These are phyloP conservation scores for Podaxis sp. DNA, from an alignment of 768 basidiomycete genomes.

Conservation along the genomic window DNA sequence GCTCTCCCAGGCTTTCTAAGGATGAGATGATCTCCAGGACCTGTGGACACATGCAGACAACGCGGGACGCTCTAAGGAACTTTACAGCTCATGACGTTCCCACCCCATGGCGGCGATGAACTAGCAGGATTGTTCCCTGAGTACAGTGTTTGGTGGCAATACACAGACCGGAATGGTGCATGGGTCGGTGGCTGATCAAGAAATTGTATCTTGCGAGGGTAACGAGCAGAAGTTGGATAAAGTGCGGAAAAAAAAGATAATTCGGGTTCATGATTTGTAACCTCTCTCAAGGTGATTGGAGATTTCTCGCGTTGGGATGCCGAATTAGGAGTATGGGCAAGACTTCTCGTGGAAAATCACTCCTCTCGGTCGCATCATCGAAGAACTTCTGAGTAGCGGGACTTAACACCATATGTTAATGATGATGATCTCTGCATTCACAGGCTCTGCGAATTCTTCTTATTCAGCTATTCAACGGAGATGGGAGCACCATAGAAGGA, in stretches of 20 bases:
- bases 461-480: not conserved
- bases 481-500: not conserved
- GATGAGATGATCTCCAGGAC: conserved; percentile 38
- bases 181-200: conserved; percentile 21
- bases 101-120: conserved; percentile 67
- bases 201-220: not conserved
- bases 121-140: conserved; percentile 51
- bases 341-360: not conserved
- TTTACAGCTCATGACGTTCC: conserved; percentile 52
- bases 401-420: not conserved
- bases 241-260: not conserved
- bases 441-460: not conserved
- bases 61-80: conserved; percentile 55
- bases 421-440: not conserved
- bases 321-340: not conserved
- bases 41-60: conserved; percentile 71
- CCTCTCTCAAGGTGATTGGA: not conserved
- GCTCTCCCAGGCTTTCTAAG: not conserved
- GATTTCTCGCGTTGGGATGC: not conserved
- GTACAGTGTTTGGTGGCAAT: conserved; percentile 47
- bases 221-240: not conserved
- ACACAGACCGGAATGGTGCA: conserved; percentile 46
- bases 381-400: not conserved
- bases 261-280: not conserved
- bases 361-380: not conserved